Conservation (phyloP, 352 stramenopile species). For the Phytophthora aleatoria region DNA sequence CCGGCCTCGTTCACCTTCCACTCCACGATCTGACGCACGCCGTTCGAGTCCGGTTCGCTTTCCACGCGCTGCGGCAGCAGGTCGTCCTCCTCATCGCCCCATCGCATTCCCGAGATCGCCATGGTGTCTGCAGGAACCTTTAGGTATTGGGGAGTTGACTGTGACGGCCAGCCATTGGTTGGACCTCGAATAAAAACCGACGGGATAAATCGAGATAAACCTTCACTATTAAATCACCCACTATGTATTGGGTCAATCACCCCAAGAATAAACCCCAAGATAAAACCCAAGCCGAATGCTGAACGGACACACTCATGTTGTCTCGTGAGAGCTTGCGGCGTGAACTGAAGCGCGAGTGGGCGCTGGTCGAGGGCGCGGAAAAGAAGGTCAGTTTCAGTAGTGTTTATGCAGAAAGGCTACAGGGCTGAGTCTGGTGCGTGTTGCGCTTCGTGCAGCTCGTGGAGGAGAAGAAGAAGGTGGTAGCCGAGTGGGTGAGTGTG, state of each 20-base stretch:
- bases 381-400: conserved; percentile 49
- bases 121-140: conserved; percentile 37
- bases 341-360: conserved; percentile 70
- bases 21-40: conserved; percentile 87
- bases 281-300: not conserved
- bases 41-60: conserved; percentile 80
- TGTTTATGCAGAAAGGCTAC: not conserved
- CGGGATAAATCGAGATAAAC: not conserved
- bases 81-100: conserved; percentile 79
- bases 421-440: not conserved
- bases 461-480: conserved; percentile 78
- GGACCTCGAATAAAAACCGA: conserved; percentile 1
- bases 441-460: conserved; percentile 44
- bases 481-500: conserved; percentile 68
- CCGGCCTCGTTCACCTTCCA: conserved; percentile 90
- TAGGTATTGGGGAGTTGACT: conserved; percentile 13
- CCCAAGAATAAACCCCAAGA: no score
- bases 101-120: conserved; percentile 77
- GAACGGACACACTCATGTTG: conserved; percentile 31
- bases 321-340: conserved; percentile 55
- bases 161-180: not conserved
- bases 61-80: conserved; percentile 82
- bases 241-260: no score
- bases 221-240: not conserved
- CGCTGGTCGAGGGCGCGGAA: conserved; percentile 55